A percentile compares a stretch with the other conserved stretches of the same genome.
phyloP scores from a whole-genome alignment of 2,329 filamentous ascomycete genomes.

The Sclerotinia subarctica region DNA sequence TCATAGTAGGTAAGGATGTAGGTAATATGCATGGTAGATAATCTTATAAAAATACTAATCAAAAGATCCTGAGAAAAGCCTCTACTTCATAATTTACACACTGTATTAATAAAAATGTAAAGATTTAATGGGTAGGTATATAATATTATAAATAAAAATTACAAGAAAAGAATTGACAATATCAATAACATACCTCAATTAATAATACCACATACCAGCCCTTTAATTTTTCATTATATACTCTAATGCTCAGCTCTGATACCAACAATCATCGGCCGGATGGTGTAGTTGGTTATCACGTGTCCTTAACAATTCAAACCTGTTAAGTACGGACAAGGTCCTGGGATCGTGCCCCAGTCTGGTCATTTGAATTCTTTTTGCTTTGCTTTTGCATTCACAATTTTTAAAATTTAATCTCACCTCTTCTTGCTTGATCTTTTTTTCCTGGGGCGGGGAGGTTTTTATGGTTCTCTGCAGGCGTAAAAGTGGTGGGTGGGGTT shows the following conservation, averaged over 20 bases:
- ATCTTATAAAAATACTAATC: no score
- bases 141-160: no score
- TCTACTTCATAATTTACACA: no score
- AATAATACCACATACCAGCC: fast-evolving
- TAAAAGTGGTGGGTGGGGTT: background rate
- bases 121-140: no score
- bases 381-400: background rate
- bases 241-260: fast-evolving
- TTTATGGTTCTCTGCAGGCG: background rate
- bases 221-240: background rate
- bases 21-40: no score
- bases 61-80: no score
- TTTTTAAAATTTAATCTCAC: no score
- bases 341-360: conserved; percentile 13
- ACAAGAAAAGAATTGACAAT: background rate
- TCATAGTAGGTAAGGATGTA: no score
- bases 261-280: background rate
- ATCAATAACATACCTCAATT: no score
- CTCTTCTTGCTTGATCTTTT: no score
- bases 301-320: conserved; percentile 6
- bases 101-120: no score
- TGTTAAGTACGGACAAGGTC: conserved; percentile 6
- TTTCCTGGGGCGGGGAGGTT: background rate
- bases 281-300: conserved; percentile 20
- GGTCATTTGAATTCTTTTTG: background rate